Conservation (phyloP, 176 grass and related monocot genomes). For the Eremochloa ophiuroides region DNA sequence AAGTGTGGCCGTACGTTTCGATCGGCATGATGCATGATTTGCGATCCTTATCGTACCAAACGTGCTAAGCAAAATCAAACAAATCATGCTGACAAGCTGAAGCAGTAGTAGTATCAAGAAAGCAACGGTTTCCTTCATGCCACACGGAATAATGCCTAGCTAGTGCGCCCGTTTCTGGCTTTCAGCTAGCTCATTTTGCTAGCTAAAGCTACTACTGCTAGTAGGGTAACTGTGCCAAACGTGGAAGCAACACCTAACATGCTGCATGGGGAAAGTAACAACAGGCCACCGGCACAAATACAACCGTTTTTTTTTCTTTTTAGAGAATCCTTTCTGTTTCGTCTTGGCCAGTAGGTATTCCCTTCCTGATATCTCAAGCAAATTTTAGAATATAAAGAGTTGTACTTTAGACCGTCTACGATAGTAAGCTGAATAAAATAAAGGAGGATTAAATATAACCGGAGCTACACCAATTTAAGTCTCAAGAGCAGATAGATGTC, state of each 20-base stretch:
- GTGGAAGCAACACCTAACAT: neutral
- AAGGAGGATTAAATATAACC: too few relatives aligned
- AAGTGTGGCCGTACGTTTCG: neutral
- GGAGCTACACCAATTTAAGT: too few relatives aligned
- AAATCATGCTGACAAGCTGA: slow-evolving; percentile 5
- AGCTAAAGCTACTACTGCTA: neutral
- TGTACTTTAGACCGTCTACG: too few relatives aligned
- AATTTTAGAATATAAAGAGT: too few relatives aligned
- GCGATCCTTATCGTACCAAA: slow-evolving; percentile 1
- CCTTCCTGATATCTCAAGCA: too few relatives aligned
- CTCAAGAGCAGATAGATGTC: too few relatives aligned
- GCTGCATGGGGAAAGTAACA: too few relatives aligned
- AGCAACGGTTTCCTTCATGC: neutral
- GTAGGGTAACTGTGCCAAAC: slow-evolving; percentile 3
- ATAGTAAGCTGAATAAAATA: too few relatives aligned
- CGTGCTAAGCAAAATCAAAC: neutral
- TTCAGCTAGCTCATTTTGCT: neutral
- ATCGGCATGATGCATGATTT: neutral
- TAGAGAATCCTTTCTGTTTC: too few relatives aligned
- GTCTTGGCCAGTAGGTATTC: too few relatives aligned
- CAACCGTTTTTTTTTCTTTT: too few relatives aligned
- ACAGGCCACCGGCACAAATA: too few relatives aligned
- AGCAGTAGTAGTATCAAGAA: slow-evolving; percentile 10
- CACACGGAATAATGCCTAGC: neutral
- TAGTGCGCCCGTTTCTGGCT: neutral